Percentiles rank a stretch among this genome's conserved stretches.
Conservation (phyloP, 768 basidiomycete species). For the Guyanaporus albipodus region DNA sequence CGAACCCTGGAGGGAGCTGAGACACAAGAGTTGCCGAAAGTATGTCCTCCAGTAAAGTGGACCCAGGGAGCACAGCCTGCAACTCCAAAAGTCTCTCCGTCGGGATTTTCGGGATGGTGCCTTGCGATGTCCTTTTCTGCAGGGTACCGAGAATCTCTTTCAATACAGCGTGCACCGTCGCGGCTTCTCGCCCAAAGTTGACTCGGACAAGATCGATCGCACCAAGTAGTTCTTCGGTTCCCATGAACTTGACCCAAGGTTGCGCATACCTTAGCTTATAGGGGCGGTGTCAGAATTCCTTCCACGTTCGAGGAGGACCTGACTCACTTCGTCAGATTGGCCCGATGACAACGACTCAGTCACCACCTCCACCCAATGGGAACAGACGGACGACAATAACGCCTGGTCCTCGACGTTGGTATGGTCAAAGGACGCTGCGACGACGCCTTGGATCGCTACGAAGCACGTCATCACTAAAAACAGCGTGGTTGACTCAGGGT, state of each 20-base stretch:
- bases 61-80: constrained; percentile 33
- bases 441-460: constrained; percentile 41
- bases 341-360: constrained; percentile 11
- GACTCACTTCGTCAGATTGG: constrained; percentile 11
- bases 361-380: constrained; percentile 38
- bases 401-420: constrained; percentile 34
- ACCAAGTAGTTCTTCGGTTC: constrained; percentile 36
- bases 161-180: constrained; percentile 24
- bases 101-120: constrained; percentile 16
- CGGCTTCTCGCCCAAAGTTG: constrained; percentile 1
- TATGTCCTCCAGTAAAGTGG: constrained; percentile 42
- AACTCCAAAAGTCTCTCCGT: constrained; percentile 39
- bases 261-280: constrained; percentile 12
- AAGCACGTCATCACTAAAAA: constrained; percentile 1
- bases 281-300: background rate
- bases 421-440: constrained; percentile 38
- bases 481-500: background rate
- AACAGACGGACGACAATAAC: constrained; percentile 38
- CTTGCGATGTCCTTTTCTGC: constrained; percentile 2
- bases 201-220: constrained; percentile 40
- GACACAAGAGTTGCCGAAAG: constrained; percentile 41
- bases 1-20: constrained; percentile 27
- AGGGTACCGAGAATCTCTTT: constrained; percentile 38
- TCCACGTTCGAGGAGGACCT: background rate
- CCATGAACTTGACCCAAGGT: constrained; percentile 57